Base-by-base conservation (phyloP, 192 early-diverging fungal species). In the Entrophospora sp. region DNA sequence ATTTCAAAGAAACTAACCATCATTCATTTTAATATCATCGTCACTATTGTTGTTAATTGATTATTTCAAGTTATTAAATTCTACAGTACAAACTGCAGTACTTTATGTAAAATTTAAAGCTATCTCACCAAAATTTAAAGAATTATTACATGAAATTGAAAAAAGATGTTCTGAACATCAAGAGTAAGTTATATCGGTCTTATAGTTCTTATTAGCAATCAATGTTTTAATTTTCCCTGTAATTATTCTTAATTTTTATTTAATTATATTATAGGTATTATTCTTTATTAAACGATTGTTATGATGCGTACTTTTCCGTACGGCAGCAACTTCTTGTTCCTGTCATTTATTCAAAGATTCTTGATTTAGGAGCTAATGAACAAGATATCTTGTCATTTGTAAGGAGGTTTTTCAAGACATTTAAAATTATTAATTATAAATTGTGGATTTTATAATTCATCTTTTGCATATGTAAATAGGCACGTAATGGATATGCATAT, bases 31-130 rank as follows among this genome's bases (percentile, higher is more conserved):
- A 18, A 35, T 20, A 10, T 22, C n/a, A 57, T n/a, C n/a, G n/a
- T n/a, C n/a, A n/a, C n/a, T n/a, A 56, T 13, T 57, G 32, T 37
- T 36, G 9, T 4, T 22, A 14, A 24, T 36, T 1, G 22, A 37
- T 38, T n/a, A n/a, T n/a, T 53, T 67, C 30, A 70, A 80, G 59
- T 66, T 71, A 5, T 34, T 62, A 22, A 72, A 71, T 45, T 58
- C 73, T 28, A 65, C 69, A 1, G 66, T 67, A 20, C 71, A 74
- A 13, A 73, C 70, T 36, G 72, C 73, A 3, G 32, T 83, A 22
- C 83, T 91, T 61, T 91, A 93, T 59, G 88, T 90, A 34, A 91
- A 92, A 69, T 97, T 97, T 68, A 77, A 81, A 32, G 69, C 88
- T 0, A 69, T 86, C 12, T 87, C 90, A 1, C 73, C 79, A 6